Conservation (phyloP, 208 protist species). For the Acanthamoeba lugdunensis region DNA sequence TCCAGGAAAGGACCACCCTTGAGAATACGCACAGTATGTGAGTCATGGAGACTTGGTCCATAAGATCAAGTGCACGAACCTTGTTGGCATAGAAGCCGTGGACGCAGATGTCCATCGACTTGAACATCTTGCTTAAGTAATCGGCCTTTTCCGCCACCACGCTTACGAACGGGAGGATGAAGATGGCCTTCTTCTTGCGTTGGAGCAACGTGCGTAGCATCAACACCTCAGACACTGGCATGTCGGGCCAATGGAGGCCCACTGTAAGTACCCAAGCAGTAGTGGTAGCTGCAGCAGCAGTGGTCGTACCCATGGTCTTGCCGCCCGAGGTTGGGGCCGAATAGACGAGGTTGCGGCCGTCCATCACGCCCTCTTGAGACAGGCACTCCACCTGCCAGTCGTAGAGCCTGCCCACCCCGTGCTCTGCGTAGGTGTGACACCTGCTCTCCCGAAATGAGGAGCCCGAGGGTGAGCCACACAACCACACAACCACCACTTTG, state of each 20-base stretch:
- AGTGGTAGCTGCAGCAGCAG: not conserved
- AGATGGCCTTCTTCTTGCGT: constrained; percentile 85
- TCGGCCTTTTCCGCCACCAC: constrained; percentile 87
- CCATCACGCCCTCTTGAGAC: constrained; percentile 50
- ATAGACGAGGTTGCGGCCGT: constrained; percentile 80
- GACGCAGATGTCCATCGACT: constrained; percentile 54
- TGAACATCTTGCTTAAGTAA: constrained; percentile 77
- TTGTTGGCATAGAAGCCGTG: constrained; percentile 79
- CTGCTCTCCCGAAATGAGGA: not conserved
- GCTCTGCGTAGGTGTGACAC: constrained; percentile 41
- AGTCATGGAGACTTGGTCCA: not conserved
- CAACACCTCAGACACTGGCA: constrained; percentile 87
- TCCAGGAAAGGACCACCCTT: constrained; percentile 14
- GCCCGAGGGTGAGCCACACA: not conserved
- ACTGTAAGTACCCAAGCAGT: constrained; percentile 73
- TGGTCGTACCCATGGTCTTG: constrained; percentile 76
- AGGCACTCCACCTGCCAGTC: constrained; percentile 72
- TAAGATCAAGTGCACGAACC: not conserved
- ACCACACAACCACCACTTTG: too few species aligned
- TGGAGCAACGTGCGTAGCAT: constrained; percentile 78
- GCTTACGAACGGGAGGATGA: constrained; percentile 88
- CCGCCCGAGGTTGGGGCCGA: constrained; percentile 81
- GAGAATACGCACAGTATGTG: not conserved
- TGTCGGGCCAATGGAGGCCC: constrained; percentile 78
- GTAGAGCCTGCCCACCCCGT: constrained; percentile 58